Base-by-base conservation (phyloP, 2,329 filamentous ascomycete genomes). In the Fusarium torulosum region DNA sequence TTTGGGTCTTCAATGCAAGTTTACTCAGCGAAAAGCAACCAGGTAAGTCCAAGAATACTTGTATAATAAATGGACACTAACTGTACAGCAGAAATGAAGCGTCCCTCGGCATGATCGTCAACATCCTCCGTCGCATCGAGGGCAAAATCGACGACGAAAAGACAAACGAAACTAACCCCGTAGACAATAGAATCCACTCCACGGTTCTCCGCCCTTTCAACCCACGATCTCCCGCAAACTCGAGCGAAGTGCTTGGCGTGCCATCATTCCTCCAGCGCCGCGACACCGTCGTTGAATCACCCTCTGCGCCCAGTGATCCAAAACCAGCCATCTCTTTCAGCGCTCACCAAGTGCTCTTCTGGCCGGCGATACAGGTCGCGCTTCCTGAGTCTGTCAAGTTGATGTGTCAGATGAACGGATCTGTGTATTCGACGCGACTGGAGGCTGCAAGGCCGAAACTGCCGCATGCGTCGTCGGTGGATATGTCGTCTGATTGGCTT, bases 111-210 rank as follows among this genome's bases (percentile, higher is more conserved):
- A 68, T 68, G 66, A 68, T 68, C n/a, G 66, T 68, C 2, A 69
- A 66, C 4, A 68, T 68, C 1, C 61, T 68, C 2, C 66, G 66
- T n/a, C 66, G 66, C 4, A 68, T 68, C 1, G 66, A 68, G n/a
- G 66, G 66, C 1, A 68, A 68, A 38, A 68, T 68, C 2, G 66
- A 68, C 21, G 55, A 69, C 3, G 43, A 41, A 2, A 68, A 62
- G 27, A 11, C 33, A 3, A 7, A 7, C 3, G 52, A 69, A 0
- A 4, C 33, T 1, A 23, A 37, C 3, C 4, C 27, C 0, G 17
- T 33, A 3, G 66, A 59, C 9, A 37, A 31, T 25, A 1, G 23
- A 1, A 29, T 53, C 1, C 46, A 53, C 0, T 31, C 42, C 2
- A n/a, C 56, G 3, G 33, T 41, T 4, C 20, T 62, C 0, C 47